Percentiles rank a stretch among this genome's conserved stretches.
phyloP scores from a whole-genome alignment of 768 basidiomycete species.

The Hypholoma sublateritium region DNA sequence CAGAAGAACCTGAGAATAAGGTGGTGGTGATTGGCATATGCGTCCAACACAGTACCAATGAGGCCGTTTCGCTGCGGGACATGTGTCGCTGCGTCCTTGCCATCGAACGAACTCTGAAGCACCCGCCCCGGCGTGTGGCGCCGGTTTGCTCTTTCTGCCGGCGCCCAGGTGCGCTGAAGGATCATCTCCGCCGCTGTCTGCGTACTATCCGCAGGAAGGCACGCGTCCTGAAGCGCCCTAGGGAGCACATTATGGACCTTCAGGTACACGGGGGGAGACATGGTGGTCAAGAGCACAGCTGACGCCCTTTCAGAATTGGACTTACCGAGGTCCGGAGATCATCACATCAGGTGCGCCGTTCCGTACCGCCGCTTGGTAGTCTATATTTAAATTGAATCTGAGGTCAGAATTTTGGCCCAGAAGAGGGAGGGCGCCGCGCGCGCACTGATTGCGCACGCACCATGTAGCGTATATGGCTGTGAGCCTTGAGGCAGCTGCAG shows the following conservation, averaged over 20 bases:
- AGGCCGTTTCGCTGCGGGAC: not conserved
- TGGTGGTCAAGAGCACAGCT: not conserved
- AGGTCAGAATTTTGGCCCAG: no score
- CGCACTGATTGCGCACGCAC: no score
- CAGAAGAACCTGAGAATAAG: not conserved
- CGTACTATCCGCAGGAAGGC: not conserved
- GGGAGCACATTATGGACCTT: not conserved
- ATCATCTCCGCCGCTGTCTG: not conserved
- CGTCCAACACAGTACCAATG: not conserved
- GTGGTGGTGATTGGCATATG: not conserved
- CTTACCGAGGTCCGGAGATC: no score
- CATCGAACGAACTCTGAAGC: not conserved
- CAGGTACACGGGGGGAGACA: constrained; percentile 1
- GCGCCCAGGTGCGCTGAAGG: not conserved
- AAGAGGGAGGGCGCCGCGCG: no score
- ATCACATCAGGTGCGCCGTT: no score
- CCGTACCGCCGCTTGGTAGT: no score
- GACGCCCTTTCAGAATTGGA: no score
- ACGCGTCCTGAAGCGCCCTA: not conserved
- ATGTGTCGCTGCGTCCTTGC: not conserved
- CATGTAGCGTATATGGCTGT: no score
- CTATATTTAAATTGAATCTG: no score
- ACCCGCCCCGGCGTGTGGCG: not conserved
- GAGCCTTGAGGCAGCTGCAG: no score
- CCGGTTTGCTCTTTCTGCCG: not conserved